Base-by-base conservation (phyloP, 352 stramenopile genomes). In the Globisporangium sylvaticum region DNA sequence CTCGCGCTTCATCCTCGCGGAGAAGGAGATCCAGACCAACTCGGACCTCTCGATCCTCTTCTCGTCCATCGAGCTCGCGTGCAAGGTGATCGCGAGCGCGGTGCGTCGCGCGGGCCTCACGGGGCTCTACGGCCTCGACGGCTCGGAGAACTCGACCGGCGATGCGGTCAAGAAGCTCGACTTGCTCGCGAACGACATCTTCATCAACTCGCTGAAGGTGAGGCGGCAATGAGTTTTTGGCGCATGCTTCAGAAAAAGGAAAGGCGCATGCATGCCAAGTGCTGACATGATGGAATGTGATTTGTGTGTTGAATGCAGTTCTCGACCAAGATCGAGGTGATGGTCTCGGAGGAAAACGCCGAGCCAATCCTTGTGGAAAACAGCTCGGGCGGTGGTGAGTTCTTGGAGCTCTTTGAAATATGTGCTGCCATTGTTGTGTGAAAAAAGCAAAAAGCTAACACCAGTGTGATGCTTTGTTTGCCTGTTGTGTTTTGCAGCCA, bases 151-250 rank as follows among this genome's bases (percentile, higher is more conserved):
- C 84, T 87, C 92, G 24, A 98, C 97, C 6, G 97, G 97, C 46
- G 97, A 99, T 75, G 92, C 98, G 67, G 95, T 99, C 54, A 99
- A 99, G 87, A 99, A 99, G 79, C 91, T 99, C 32, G 97, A 99
- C 80, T 79, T 99, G 52, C 86, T 99, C 66, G 89, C 96, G n/a
- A 98, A 99, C 77, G 97, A 99, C 53, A 99, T 96, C 72, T 96
- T 99, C 81, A 96, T 99, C 75, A 99, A 98, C 78, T 91, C 95
- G 55, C 87, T 99, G 68, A 92, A 89, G 75, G 77, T 82, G 4
- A 32, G 65, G 25, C 12, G 3, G n/a, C n/a, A n/a, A n/a, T n/a
- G n/a, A n/a, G n/a, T n/a, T n/a, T n/a, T 22, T 57, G 12, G 18
- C 5, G 25, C 8, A 42, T 44, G 10, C 18, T 14, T 15, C 5